Evolutionary conservation across 352 stramenopile species (phyloP), one percentile per base, ranked within the genome.

Genomic region (Phytophthora foliorum): DNA sequence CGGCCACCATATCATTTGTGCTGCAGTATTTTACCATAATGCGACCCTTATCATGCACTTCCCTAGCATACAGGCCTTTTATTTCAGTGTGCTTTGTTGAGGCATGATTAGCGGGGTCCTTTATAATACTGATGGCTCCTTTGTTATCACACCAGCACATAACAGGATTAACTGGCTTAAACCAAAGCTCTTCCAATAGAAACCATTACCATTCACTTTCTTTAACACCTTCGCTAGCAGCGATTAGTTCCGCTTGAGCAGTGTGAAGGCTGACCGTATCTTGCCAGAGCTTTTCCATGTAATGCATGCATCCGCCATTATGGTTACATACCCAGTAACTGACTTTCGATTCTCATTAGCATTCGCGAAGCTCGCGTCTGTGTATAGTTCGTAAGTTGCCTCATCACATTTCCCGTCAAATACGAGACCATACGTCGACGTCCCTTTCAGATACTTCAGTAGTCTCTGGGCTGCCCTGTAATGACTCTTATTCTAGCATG

Each of bases 211-310:
- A 64, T 22, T 44, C 52, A 3, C 45, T 63, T 16, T 64, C 52
- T 56, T 57, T 69, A 4, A 69, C 22, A 2, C 53, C 32, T 57
- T 64, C 53, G 44, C 62, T 64, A 6, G 38, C 34, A 17, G 61
- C 52, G n/a, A 69, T 63, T 36, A 63, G 13, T 36, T 69, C 62
- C 24, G 45, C 19, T 24, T 69, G 51, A 29, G 62, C 53, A 39
- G 53, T 69, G 24, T 64, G 41, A 3, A 69, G 51, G 32, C 55
- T 53, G 6, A 63, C 39, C 9, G 39, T 61, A 42, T 48, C 21
- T 61, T 61, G 25, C 19, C 54, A 17, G 54, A 42, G 24, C 39
- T 61, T 44, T 61, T 44, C 54, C 27, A 53, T 44, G 41, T 61
- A 54, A 63, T 46, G 36, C 29, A 62, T 16, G 54, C 27, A 62